Evolutionary conservation across 2,329 filamentous ascomycete species (phyloP), one percentile per base, ranked within the genome.

Genomic region (Pseudogymnoascus sp.): DNA sequence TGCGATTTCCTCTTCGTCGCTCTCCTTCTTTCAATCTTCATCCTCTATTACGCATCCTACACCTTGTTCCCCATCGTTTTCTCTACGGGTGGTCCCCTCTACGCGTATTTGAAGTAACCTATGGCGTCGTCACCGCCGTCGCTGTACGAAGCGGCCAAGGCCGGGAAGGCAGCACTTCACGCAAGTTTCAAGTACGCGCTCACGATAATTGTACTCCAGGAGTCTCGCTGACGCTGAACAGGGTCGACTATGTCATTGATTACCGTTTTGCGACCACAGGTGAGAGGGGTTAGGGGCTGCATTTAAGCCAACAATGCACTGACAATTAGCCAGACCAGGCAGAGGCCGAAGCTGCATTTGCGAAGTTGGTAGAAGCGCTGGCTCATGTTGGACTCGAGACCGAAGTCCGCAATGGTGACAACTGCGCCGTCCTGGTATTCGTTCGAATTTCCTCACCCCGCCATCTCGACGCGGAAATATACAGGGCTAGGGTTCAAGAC

Each of bases 171-270:
- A 6, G 6, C 39, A 23, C 39, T 43, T 21, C 10, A 43, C 4
- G 23, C 39, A 10, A 23, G n/a, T 43, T 43, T 43, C 19, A 43
- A 43, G 39, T 43, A 43, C 12, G 39, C 39, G 39, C 39, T 21
- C 39, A 43, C 39, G 5, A 43, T 21, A 19, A 21, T 21, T 43
- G 19, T 21, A 12, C 39, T 3, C 19, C 19, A 43, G 10, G 19
- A 23, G 39, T 12, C 3, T 61, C 60, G 62, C 63, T 67, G 19
- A 65, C 43, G 26, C 43, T 39, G 23, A 23, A 62, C 69, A 83
- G 90, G 61, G 90, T 96, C 64, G 92, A 97, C 78, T 97, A 91
- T 80, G 91, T 96, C 63, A 83, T 97, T 66, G 84, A 86, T 71
- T 96, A 90, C 76, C 81, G 87, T 63, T 87, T 93, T 71, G 82